Percentiles rank a stretch among this genome's conserved stretches.
Conservation (phyloP, 202 grass and related monocot species). For the Setaria viridis region DNA sequence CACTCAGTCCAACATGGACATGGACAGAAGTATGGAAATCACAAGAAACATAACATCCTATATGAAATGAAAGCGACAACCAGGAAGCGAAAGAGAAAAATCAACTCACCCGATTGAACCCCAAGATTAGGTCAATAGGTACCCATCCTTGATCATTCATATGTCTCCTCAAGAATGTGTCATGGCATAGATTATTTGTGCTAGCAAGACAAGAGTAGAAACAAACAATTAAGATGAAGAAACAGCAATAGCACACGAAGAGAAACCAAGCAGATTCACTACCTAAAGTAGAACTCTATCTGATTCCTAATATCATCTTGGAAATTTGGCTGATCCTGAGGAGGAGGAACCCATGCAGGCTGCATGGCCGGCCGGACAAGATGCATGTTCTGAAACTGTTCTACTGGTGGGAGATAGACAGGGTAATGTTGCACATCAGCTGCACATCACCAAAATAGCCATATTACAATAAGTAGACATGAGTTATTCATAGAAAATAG, state of each 20-base stretch:
- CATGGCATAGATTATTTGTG: slow-evolving; percentile 73
- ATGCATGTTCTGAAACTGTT: slow-evolving; percentile 62
- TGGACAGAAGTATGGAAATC: neutral
- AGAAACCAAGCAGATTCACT: slow-evolving; percentile 40
- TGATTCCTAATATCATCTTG: slow-evolving; percentile 54
- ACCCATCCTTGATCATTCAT: slow-evolving; percentile 97
- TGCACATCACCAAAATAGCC: slow-evolving; percentile 34
- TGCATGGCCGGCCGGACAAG: slow-evolving; percentile 48
- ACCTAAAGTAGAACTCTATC: slow-evolving; percentile 97
- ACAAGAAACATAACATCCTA: neutral
- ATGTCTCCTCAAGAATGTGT: slow-evolving; percentile 53
- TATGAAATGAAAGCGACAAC: slow-evolving; percentile 5
- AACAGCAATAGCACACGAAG: slow-evolving; percentile 20
- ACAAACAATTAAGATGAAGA: slow-evolving; percentile 28
- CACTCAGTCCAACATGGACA: neutral
- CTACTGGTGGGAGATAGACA: slow-evolving; percentile 46
- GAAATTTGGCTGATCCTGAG: slow-evolving; percentile 46
- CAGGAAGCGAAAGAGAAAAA: neutral
- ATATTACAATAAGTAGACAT: slow-evolving; percentile 34
- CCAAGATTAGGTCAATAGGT: slow-evolving; percentile 57
- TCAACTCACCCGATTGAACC: slow-evolving; percentile 64
- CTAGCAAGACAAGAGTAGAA: slow-evolving; percentile 46
- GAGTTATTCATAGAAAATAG: neutral
- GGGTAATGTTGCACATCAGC: slow-evolving; percentile 53
- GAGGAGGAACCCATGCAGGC: slow-evolving; percentile 36